These are phyloP conservation scores for Suhomyces prunicola DNA, from an alignment of 805 yeast genomes.

Conservation along the genomic window DNA sequence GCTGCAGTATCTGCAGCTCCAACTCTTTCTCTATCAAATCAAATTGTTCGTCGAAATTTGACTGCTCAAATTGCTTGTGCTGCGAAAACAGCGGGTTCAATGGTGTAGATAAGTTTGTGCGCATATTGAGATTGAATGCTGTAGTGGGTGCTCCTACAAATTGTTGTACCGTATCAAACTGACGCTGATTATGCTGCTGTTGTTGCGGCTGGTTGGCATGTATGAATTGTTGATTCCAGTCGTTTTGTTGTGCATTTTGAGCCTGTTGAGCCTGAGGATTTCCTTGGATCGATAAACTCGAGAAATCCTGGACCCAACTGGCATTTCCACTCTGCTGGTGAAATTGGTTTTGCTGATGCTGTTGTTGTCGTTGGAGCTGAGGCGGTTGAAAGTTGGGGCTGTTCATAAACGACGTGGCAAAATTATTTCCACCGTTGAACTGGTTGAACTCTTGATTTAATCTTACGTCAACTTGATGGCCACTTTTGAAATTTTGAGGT, in stretches of 20 bases:
- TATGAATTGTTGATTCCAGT: constrained; percentile 28
- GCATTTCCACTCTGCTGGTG: constrained; percentile 3
- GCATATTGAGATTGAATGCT: constrained; percentile 15
- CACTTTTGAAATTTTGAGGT: constrained; percentile 12
- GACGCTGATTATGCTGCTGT: constrained; percentile 4
- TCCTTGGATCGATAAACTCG: constrained; percentile 18
- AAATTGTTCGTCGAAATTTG: constrained; percentile 30
- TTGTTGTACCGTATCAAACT: background rate
- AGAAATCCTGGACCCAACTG: constrained; percentile 32
- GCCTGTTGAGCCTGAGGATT: constrained; percentile 1
- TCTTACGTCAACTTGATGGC: constrained; percentile 25
- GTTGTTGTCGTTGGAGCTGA: constrained; percentile 10
- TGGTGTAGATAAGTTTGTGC: constrained; percentile 17
- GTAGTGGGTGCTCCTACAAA: constrained; percentile 1
- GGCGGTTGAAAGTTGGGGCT: constrained; percentile 7
- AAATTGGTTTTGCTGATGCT: constrained; percentile 7
- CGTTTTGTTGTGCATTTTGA: constrained; percentile 8
- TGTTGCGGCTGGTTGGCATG: constrained; percentile 13
- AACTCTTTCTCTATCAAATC: constrained; percentile 32
- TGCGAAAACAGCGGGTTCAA: constrained; percentile 7
- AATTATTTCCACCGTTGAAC: constrained; percentile 21
- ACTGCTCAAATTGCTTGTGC: constrained; percentile 1
- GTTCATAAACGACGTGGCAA: constrained; percentile 15
- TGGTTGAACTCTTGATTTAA: constrained; percentile 40
- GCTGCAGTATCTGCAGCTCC: constrained; percentile 9